phyloP scores from a whole-genome alignment of 1,139 yeast genomes.

The Arxiozyma heterogenica region DNA sequence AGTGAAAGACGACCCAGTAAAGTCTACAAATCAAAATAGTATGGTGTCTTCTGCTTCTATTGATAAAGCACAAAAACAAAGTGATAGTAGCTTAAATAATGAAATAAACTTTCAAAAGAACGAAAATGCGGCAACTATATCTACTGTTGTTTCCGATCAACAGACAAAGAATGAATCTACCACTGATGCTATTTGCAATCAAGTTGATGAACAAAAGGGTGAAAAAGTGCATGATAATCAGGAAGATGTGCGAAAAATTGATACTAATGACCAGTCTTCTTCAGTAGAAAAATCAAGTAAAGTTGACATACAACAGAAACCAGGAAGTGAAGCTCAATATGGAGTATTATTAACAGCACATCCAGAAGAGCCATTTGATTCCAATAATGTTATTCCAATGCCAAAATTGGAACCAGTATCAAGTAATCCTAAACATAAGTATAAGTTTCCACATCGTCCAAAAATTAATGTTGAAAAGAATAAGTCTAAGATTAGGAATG shows the following conservation, averaged over 20 bases:
- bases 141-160: background rate
- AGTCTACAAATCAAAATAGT: background rate
- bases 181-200: background rate
- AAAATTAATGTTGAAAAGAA: slow-evolving; percentile 3
- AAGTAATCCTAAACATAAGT: background rate
- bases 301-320: background rate
- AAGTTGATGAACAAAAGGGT: background rate
- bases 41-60: background rate
- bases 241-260: background rate
- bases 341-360: slow-evolving; percentile 1
- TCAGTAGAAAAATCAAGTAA: background rate
- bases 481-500: slow-evolving; percentile 18
- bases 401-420: background rate
- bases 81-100: background rate
- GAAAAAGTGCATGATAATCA: background rate
- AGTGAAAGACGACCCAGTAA: background rate
- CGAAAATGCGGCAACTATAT: background rate
- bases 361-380: slow-evolving; percentile 6
- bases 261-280: background rate
- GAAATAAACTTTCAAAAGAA: background rate
- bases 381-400: slow-evolving; percentile 3
- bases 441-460: slow-evolving; percentile 3
- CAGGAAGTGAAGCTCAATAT: background rate
- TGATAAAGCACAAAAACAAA: background rate
- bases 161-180: background rate